Evolutionary conservation across 345 rosid species (phyloP), one percentile per base, ranked within the genome.

Genomic region (Capsella bursapastoris): DNA sequence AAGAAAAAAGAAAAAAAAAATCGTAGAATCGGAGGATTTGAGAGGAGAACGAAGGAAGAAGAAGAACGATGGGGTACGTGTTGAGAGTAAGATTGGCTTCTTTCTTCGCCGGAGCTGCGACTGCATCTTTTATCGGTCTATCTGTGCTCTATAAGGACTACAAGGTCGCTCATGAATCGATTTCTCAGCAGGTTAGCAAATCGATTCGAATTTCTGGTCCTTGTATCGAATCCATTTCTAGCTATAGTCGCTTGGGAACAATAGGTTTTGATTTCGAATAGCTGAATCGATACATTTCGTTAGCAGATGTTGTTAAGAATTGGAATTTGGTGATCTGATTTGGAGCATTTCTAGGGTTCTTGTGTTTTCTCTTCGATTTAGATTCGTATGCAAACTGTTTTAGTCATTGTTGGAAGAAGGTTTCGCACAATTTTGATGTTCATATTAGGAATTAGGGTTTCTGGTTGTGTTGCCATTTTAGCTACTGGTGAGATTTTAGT

Each of bases 21-120:
- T 48, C 49, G 59, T 11, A 14, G 66, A 48, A 45, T 50, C 11
- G 53, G 43, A 59, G 75, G 52, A 76, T 64, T 70, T 64, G 61
- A 56, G 64, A 53, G 48, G 49, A 34, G 53, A 32, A 9, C 0
- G 35, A 12, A 40, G 15, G n/a, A 51, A 7, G 47, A 16, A 3
- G 70, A 64, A n/a, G 60, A 56, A 63, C 73, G 77, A 90, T 89
- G 98, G 96, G 99, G 34, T 90, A 86, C 83, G 92, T 90, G 18
- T 60, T 90, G 75, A 85, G 97, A 76, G 98, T 92, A 74, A 88
- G 99, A 81, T 80, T 92, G 77, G 97, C 96, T 35, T 90, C 99
- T 8, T 95, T 95, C 83, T 92, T 92, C 72, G 86, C 97, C 13
- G 98, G 97, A 61, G 92, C 94, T 0, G 92, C 99, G 11, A 75